phyloP scores from a whole-genome alignment of 345 rosid species.

The Erodium maritimum region DNA sequence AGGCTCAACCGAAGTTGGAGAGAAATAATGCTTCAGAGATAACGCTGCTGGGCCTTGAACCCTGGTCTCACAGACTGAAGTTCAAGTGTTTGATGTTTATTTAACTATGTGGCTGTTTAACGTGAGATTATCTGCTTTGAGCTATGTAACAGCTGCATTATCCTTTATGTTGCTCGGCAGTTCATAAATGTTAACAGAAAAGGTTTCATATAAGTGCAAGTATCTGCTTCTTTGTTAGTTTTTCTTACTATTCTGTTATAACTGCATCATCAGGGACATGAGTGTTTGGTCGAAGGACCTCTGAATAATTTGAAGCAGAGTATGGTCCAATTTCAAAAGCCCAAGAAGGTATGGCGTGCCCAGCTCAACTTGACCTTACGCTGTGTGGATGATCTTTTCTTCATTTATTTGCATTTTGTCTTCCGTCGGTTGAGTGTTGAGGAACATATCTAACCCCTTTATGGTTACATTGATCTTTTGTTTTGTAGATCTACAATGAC shows the following conservation, averaged over 20 bases:
- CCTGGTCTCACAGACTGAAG: too few species aligned
- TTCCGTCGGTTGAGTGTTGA: background rate
- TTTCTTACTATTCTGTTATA: background rate
- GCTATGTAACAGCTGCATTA: background rate
- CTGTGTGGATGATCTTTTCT: background rate
- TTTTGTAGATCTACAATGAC: conserved; percentile 75
- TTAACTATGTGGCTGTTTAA: background rate
- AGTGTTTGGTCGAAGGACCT: conserved; percentile 99
- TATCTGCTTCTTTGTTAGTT: background rate
- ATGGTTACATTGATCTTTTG: background rate
- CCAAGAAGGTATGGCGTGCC: conserved; percentile 59
- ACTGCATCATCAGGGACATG: conserved; percentile 57
- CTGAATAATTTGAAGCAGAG: conserved; percentile 96
- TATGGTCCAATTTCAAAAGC: conserved; percentile 98
- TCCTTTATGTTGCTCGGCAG: background rate
- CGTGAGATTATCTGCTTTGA: background rate
- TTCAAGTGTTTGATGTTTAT: too few species aligned
- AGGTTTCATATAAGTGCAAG: background rate
- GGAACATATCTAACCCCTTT: background rate
- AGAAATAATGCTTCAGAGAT: too few species aligned
- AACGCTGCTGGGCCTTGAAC: too few species aligned
- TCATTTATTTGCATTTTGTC: background rate
- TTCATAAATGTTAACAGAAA: background rate
- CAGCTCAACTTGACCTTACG: background rate
- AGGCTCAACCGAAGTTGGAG: too few species aligned